Evolutionary conservation across 1,139 yeast species (phyloP).

Genomic region (Blastobotrys ciferrii): DNA sequence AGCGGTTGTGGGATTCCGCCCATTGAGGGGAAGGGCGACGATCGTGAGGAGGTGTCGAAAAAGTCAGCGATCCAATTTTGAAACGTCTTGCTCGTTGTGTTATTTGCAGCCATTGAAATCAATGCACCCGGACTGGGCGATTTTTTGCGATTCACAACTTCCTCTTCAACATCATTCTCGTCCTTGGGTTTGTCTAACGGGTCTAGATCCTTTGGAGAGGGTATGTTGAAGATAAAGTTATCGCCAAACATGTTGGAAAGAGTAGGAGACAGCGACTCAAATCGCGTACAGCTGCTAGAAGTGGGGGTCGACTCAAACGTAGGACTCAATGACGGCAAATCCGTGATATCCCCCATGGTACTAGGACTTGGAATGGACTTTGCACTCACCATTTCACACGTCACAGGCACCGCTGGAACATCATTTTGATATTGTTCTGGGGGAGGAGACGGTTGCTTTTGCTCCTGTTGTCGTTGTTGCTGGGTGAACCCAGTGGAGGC

Average conservation of each 20-base stretch:
- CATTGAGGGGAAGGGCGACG: slow-evolving; percentile 8
- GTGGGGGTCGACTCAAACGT: neutral
- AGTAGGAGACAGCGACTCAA: slow-evolving; percentile 9
- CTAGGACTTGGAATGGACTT: neutral
- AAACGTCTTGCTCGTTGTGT: neutral
- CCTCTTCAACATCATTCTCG: neutral
- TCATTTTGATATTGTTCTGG: neutral
- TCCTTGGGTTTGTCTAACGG: slow-evolving; percentile 2
- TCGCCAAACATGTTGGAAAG: slow-evolving; percentile 12
- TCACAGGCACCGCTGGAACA: neutral
- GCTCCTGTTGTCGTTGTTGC: too few species aligned
- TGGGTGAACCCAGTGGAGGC: neutral
- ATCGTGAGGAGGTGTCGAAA: slow-evolving; percentile 4
- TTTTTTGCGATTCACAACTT: neutral
- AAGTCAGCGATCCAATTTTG: slow-evolving; percentile 11
- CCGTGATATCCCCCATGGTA: neutral
- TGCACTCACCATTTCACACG: slow-evolving; percentile 1
- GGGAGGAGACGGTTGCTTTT: neutral
- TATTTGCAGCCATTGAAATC: neutral
- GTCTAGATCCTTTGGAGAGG: slow-evolving; percentile 14
- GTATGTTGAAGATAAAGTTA: slow-evolving; percentile 5
- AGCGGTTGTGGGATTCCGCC: slow-evolving; percentile 11
- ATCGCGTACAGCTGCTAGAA: too few species aligned
- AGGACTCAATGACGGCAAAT: neutral
- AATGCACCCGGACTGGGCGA: neutral